Conservation (phyloP, 2,329 filamentous ascomycete species). For the Neofusicoccum ribis region DNA sequence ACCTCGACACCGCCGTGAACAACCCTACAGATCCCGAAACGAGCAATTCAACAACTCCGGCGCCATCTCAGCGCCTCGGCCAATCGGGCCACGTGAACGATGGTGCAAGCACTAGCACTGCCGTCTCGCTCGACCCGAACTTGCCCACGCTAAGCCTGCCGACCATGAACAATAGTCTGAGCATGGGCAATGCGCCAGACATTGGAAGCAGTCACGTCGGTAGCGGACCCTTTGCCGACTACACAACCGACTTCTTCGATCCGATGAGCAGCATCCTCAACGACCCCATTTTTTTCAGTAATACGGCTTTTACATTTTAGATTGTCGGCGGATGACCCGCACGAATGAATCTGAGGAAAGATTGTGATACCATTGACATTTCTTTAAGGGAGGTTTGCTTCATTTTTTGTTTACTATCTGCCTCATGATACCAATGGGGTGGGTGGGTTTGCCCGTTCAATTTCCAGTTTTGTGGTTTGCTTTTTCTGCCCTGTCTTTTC, state of each 20-base stretch:
- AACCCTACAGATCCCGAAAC: constrained; percentile 86
- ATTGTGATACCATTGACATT: constrained; percentile 7
- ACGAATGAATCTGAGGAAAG: neutral
- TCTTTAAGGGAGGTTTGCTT: neutral
- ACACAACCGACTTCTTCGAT: constrained; percentile 21
- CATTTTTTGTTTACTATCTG: neutral
- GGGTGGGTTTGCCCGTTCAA: neutral
- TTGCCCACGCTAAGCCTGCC: constrained; percentile 16
- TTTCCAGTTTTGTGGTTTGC: neutral
- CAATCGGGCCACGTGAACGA: neutral
- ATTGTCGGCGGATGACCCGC: neutral
- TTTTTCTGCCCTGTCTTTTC: neutral
- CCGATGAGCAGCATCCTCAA: constrained; percentile 21
- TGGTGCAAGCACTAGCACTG: neutral
- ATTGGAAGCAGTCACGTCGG: neutral
- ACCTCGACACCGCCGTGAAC: constrained; percentile 65
- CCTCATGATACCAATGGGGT: neutral
- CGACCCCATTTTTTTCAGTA: constrained; percentile 19
- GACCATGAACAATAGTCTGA: constrained; percentile 18
- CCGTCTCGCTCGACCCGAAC: constrained; percentile 18
- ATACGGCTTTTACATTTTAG: constrained; percentile 10
- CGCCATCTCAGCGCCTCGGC: constrained; percentile 37
- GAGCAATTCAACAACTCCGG: constrained; percentile 60
- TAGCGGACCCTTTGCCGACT: constrained; percentile 10
- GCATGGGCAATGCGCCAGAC: constrained; percentile 12